These are phyloP conservation scores for Cutaneotrichosporon arboriforme DNA, from an alignment of 1,284 basidiomycete species.

Conservation along the genomic window DNA sequence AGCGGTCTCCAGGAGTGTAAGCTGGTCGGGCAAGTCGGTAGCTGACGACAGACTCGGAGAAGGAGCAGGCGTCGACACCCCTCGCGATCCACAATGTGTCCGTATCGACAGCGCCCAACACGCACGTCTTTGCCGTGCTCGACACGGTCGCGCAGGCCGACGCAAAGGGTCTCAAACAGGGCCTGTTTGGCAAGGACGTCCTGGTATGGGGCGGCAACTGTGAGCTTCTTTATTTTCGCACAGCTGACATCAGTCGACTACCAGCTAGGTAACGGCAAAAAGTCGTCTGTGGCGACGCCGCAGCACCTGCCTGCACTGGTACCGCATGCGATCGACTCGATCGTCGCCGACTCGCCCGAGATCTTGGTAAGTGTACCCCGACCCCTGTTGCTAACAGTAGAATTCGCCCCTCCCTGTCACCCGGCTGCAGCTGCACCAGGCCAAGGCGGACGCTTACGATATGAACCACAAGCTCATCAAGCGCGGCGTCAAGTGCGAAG, in stretches of 20 bases:
- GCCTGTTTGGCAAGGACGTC: conserved; percentile 52
- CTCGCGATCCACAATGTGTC: conserved; percentile 62
- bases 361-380: conserved; percentile 54
- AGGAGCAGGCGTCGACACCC: conserved; percentile 57
- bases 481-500: conserved; percentile 62
- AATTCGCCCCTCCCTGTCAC: conserved; percentile 48
- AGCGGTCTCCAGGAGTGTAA: conserved; percentile 79
- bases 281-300: conserved; percentile 66
- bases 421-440: conserved; percentile 46
- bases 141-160: conserved; percentile 58
- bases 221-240: conserved; percentile 22
- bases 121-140: conserved; percentile 71
- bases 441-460: conserved; percentile 56
- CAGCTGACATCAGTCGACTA: conserved; percentile 52
- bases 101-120: conserved; percentile 62
- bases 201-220: conserved; percentile 52
- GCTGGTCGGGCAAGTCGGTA: conserved; percentile 26
- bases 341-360: conserved; percentile 52
- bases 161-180: conserved; percentile 36
- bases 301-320: conserved; percentile 53
- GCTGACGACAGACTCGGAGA: conserved; percentile 60
- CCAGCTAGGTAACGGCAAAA: conserved; percentile 80
- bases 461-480: conserved; percentile 63
- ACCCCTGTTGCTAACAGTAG: conserved; percentile 8
- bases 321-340: conserved; percentile 42